These are phyloP conservation scores for Medicago ruthenica DNA, from an alignment of 306 rosid genomes.

Conservation along the genomic window DNA sequence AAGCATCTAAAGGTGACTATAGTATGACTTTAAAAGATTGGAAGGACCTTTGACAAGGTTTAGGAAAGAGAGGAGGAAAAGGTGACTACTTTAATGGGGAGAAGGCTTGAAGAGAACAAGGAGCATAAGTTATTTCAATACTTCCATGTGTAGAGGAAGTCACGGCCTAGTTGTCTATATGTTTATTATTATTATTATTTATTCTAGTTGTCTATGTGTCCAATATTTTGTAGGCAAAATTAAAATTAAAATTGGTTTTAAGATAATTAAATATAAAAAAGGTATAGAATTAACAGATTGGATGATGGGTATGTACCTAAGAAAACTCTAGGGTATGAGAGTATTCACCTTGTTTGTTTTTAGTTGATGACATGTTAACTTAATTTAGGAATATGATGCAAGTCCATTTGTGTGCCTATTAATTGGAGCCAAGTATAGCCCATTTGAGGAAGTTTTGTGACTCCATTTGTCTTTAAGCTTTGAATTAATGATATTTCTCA, in stretches of 20 bases:
- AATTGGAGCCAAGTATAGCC: background rate
- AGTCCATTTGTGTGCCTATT: background rate
- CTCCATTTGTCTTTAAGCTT: constrained; percentile 1
- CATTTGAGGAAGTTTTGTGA: background rate
- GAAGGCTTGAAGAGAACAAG: background rate
- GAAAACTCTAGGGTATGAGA: no score
- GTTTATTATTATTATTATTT: background rate
- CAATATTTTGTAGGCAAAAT: no score
- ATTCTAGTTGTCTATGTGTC: no score
- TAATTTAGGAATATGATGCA: background rate
- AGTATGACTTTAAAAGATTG: background rate
- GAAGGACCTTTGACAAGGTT: background rate
- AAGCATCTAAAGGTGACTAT: background rate
- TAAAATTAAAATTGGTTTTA: no score
- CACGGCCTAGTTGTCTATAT: background rate
- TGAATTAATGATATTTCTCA: background rate
- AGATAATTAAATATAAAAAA: no score
- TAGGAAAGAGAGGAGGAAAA: background rate
- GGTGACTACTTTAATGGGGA: background rate
- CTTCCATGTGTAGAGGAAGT: background rate
- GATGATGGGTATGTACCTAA: no score
- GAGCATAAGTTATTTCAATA: background rate
- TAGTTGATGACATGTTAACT: background rate
- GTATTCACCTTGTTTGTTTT: background rate
- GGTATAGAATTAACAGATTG: no score